These are phyloP conservation scores for Thalia dealbata DNA, from an alignment of 176 grass and related monocot species.

Conservation along the genomic window DNA sequence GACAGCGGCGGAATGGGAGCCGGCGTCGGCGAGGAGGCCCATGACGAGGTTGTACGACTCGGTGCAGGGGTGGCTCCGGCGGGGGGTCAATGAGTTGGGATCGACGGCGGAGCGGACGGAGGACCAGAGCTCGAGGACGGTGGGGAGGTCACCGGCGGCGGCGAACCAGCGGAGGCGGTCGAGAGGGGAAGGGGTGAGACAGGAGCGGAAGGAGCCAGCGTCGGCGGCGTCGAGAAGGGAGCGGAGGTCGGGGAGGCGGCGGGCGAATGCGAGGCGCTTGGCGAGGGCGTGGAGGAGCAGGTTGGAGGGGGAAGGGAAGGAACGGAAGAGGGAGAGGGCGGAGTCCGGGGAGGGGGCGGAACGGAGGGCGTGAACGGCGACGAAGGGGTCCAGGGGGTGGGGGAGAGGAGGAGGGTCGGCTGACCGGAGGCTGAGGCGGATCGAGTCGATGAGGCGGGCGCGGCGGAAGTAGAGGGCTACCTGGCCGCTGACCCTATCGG, in stretches of 20 bases:
- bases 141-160: conserved; percentile 27
- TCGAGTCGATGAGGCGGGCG: conserved; percentile 44
- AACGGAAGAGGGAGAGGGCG: conserved; percentile 16
- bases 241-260: conserved; percentile 10
- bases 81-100: neutral
- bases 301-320: conserved; percentile 17
- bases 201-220: conserved; percentile 28
- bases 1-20: conserved; percentile 34
- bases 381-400: conserved; percentile 24
- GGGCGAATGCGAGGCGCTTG: conserved; percentile 2
- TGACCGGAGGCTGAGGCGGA: conserved; percentile 25
- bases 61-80: conserved; percentile 19
- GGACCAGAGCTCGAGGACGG: conserved; percentile 30
- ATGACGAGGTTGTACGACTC: conserved; percentile 59
- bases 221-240: conserved; percentile 29
- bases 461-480: conserved; percentile 55
- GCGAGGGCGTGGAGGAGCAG: conserved; percentile 31
- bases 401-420: neutral
- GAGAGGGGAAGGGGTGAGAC: conserved; percentile 34
- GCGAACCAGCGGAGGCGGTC: conserved; percentile 44
- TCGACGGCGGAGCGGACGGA: conserved; percentile 23
- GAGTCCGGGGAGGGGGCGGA: conserved; percentile 26
- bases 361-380: conserved; percentile 35
- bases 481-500: conserved; percentile 5
- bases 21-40: conserved; percentile 26